A percentile compares a stretch with the other conserved stretches of the same genome.
Conservation (phyloP, 441 rosid genomes). For the Macaranga tanarius region DNA sequence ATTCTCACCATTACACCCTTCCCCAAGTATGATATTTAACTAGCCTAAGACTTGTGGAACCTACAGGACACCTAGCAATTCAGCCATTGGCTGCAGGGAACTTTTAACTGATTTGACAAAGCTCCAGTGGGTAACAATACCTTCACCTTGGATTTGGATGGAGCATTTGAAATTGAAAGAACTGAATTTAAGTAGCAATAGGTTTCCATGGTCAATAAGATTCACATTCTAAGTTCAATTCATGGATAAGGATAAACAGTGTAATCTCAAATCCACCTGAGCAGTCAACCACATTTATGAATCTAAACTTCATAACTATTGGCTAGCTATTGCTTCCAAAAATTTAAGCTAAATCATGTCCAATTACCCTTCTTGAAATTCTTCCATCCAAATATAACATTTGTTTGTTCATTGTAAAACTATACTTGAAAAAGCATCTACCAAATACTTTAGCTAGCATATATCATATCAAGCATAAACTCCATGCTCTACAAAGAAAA, state of each 20-base stretch:
- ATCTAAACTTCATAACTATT: neutral
- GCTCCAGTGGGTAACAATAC: neutral
- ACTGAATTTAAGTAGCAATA: too few species aligned
- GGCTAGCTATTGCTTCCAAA: neutral
- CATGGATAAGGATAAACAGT: neutral
- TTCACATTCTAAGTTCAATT: too few species aligned
- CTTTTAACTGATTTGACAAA: neutral
- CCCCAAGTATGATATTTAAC: neutral
- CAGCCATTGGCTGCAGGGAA: neutral
- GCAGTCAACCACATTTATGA: neutral
- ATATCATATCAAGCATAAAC: neutral
- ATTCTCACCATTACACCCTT: neutral
- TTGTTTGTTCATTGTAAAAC: neutral
- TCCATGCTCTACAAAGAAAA: neutral
- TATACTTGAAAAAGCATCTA: neutral
- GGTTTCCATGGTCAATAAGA: neutral
- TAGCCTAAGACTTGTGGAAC: neutral
- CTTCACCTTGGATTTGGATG: neutral
- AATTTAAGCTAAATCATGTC: neutral
- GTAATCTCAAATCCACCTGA: neutral
- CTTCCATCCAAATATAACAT: neutral
- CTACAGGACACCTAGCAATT: neutral
- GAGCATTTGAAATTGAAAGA: neutral
- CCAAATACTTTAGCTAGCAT: constrained; percentile 1
- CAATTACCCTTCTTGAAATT: neutral